Percentiles rank a stretch among this genome's conserved stretches.
phyloP scores from a whole-genome alignment of 495 filamentous ascomycete species.

The Talaromyces ruber region DNA sequence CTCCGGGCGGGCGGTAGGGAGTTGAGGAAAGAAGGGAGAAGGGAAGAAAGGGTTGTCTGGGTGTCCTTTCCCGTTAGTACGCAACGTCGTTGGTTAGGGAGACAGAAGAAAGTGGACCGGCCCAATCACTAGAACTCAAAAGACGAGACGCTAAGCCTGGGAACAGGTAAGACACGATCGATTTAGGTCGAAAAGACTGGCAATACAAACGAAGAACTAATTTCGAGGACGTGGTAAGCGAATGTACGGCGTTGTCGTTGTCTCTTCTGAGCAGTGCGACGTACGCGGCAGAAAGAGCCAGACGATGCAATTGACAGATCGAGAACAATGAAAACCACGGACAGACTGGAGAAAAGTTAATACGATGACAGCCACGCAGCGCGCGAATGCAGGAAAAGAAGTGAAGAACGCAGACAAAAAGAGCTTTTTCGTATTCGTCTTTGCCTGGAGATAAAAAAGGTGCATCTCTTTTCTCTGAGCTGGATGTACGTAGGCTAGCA shows the following conservation, averaged over 20 bases:
- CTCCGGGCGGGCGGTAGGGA: not conserved
- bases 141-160: not conserved
- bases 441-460: not conserved
- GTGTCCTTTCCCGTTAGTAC: not conserved
- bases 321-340: not conserved
- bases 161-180: not conserved
- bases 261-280: not conserved
- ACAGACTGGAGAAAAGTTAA: not conserved
- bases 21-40: not conserved
- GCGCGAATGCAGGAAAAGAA: not conserved
- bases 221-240: not conserved
- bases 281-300: no score
- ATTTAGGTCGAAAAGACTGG: not conserved
- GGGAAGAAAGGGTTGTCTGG: not conserved
- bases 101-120: not conserved
- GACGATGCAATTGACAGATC: not conserved
- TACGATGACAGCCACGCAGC: not conserved
- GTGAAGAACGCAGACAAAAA: not conserved
- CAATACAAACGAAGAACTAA: not conserved
- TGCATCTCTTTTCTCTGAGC: not conserved
- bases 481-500: not conserved
- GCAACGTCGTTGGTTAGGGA: not conserved
- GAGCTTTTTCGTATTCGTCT: not conserved
- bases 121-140: not conserved
- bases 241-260: not conserved